A percentile compares a stretch with the other conserved stretches of the same genome.
phyloP scores from a whole-genome alignment of 2,329 filamentous ascomycete species.

The Xylariaceae sp. region DNA sequence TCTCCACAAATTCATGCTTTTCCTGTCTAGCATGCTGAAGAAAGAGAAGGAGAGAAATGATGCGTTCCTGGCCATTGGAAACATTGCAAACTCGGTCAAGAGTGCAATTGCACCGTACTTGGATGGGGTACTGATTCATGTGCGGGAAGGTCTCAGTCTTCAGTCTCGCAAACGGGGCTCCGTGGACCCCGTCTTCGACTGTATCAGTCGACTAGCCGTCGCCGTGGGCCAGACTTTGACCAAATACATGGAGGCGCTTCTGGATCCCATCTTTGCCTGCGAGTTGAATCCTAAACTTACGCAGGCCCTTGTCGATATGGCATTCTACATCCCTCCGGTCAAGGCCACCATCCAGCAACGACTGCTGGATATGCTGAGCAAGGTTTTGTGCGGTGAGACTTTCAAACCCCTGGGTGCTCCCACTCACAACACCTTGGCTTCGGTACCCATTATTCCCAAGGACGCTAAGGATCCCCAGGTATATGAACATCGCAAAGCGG shows the following conservation, averaged over 20 bases:
- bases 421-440: constrained; percentile 69
- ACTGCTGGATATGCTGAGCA: constrained; percentile 87
- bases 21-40: constrained; percentile 87
- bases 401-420: constrained; percentile 92
- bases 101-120: constrained; percentile 93
- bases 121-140: constrained; percentile 88
- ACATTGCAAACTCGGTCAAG: constrained; percentile 93
- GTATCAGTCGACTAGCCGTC: constrained; percentile 91
- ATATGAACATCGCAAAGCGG: constrained; percentile 74
- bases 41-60: constrained; percentile 91
- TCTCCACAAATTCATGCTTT: constrained; percentile 94
- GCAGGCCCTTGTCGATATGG: constrained; percentile 95
- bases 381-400: constrained; percentile 84
- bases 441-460: constrained; percentile 77
- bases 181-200: constrained; percentile 85
- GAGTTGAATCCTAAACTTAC: constrained; percentile 90
- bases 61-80: constrained; percentile 91
- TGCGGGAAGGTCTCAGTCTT: constrained; percentile 80
- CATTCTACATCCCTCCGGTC: constrained; percentile 94
- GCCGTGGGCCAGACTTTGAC: constrained; percentile 94
- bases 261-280: constrained; percentile 96
- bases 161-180: constrained; percentile 64
- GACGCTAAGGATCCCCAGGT: constrained; percentile 79
- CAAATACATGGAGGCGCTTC: constrained; percentile 94
- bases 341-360: constrained; percentile 91